Evolutionary conservation across 257 asterid species (phyloP).

Genomic region (Thymus quinquecostatus): DNA sequence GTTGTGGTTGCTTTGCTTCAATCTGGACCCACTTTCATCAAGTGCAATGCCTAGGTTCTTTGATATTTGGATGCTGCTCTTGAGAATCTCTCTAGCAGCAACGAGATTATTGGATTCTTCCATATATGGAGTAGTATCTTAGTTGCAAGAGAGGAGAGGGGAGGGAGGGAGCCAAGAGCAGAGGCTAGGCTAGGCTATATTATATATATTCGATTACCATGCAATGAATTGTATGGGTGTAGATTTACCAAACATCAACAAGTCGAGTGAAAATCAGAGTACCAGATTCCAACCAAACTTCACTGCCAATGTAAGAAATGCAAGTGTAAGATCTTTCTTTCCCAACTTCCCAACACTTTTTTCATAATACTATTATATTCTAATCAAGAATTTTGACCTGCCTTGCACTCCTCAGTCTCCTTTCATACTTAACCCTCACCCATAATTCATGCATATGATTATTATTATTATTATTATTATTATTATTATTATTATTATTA

Average conservation of each 20-base stretch:
- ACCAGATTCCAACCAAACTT: conserved; percentile 76
- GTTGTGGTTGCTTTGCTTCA: conserved; percentile 38
- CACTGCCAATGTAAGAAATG: conserved; percentile 56
- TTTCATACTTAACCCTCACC: conserved; percentile 32
- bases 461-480: too few species aligned
- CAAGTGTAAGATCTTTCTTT: conserved; percentile 18
- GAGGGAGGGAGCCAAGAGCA: neutral
- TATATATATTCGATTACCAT: neutral
- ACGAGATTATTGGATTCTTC: conserved; percentile 40
- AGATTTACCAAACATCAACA: conserved; percentile 58
- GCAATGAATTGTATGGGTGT: conserved; percentile 1
- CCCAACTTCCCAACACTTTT: conserved; percentile 42
- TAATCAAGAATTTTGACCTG: conserved; percentile 36
- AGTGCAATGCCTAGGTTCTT: conserved; percentile 48
- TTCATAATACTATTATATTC: neutral
- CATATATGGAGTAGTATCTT: conserved; percentile 25
- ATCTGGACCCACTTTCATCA: conserved; percentile 42
- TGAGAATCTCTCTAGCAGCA: conserved; percentile 58
- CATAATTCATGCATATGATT: neutral
- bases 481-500: too few species aligned
- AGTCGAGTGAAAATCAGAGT: conserved; percentile 42
- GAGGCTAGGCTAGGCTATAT: neutral
- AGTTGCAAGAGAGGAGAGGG: neutral
- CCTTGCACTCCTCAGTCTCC: conserved; percentile 29
- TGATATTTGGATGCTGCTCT: conserved; percentile 60